phyloP scores from a whole-genome alignment of 305 asterid species.

The Rubia balearica region DNA sequence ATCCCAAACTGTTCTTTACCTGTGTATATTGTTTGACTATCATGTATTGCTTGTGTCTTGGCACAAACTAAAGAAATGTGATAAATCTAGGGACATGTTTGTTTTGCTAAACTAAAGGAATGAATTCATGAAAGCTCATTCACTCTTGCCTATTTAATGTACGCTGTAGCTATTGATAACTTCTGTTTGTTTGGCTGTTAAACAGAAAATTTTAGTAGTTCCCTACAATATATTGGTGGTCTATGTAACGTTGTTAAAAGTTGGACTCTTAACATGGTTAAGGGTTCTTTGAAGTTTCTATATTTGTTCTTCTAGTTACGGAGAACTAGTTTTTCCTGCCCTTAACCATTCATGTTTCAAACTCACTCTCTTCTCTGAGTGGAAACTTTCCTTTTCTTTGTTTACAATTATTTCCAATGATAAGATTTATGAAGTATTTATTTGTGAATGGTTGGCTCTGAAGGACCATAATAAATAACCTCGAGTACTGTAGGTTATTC shows the following conservation, averaged over 20 bases:
- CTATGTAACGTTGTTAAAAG: background rate
- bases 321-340: background rate
- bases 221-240: background rate
- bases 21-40: background rate
- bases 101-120: background rate
- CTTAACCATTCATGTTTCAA: background rate
- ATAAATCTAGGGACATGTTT: background rate
- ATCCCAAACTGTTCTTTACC: background rate
- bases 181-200: background rate
- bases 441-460: background rate
- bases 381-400: too few species aligned
- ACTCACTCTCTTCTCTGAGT: background rate
- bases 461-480: background rate
- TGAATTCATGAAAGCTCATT: background rate
- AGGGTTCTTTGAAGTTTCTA: background rate
- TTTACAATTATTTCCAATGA: background rate
- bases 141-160: background rate
- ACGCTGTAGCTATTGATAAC: background rate
- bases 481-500: background rate
- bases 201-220: background rate
- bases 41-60: background rate
- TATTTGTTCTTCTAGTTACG: background rate
- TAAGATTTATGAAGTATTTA: background rate
- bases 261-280: background rate
- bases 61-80: background rate